Evolutionary conservation across 108 stramenopile species (phyloP).

Genomic region (Fragilariopsis cylindrus): DNA sequence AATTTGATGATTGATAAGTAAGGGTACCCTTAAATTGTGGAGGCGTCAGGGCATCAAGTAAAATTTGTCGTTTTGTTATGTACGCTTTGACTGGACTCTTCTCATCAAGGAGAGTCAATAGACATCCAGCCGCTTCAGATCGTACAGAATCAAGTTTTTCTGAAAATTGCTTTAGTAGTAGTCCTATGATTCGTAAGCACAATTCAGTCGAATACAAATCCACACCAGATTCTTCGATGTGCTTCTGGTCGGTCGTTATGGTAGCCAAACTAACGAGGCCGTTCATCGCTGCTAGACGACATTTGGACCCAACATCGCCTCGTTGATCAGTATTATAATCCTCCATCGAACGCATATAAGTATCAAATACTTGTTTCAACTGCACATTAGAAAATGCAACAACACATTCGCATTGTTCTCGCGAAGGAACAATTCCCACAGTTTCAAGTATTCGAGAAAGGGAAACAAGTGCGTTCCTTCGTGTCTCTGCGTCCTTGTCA

Average conservation of each 20-base stretch:
- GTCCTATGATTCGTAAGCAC: constrained; percentile 51
- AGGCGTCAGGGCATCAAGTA: constrained; percentile 14
- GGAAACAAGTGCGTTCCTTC: constrained; percentile 86
- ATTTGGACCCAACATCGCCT: constrained; percentile 99
- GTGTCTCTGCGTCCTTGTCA: constrained; percentile 94
- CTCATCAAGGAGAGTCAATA: constrained; percentile 25
- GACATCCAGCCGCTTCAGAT: constrained; percentile 73
- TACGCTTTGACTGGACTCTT: background rate
- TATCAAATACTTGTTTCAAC: constrained; percentile 56
- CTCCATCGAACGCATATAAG: constrained; percentile 72
- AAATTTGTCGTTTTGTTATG: constrained; percentile 13
- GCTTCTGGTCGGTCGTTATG: constrained; percentile 4
- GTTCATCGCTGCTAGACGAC: constrained; percentile 87
- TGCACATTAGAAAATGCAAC: constrained; percentile 38
- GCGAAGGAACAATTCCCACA: constrained; percentile 10
- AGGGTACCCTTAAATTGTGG: constrained; percentile 13
- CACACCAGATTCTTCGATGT: background rate
- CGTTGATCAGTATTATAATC: constrained; percentile 97
- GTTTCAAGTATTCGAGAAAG: constrained; percentile 60
- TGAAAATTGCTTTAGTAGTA: constrained; percentile 82
- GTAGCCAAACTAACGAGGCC: constrained; percentile 65
- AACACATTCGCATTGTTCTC: background rate
- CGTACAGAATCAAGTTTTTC: constrained; percentile 95
- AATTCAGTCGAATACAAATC: constrained; percentile 36
- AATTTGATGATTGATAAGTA: constrained; percentile 36